Evolutionary conservation across 2,329 filamentous ascomycete species (phyloP).

Genomic region (Sordariomycetes sp.): DNA sequence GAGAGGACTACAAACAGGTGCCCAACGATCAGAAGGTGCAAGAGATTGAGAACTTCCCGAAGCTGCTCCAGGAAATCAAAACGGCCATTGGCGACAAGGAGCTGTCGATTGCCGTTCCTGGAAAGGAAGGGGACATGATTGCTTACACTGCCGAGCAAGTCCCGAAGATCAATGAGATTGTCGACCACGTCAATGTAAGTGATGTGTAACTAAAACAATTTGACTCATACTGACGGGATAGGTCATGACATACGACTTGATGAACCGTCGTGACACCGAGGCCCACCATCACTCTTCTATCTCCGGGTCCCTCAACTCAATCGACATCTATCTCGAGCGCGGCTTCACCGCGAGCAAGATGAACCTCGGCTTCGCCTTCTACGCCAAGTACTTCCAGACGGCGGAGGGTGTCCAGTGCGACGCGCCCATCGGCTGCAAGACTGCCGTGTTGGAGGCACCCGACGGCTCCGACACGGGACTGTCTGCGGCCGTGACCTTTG

Average conservation of each 20-base stretch:
- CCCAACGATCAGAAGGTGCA: constrained; percentile 49
- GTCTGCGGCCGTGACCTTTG: constrained; percentile 30
- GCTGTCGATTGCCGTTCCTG: constrained; percentile 60
- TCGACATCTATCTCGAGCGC: constrained; percentile 50
- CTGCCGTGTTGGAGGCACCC: constrained; percentile 48
- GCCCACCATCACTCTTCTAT: constrained; percentile 59
- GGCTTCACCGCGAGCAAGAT: constrained; percentile 47
- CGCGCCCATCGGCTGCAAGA: constrained; percentile 47
- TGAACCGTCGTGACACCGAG: constrained; percentile 59
- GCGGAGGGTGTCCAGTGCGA: constrained; percentile 34
- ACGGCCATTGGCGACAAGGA: constrained; percentile 48
- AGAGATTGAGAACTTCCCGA: constrained; percentile 54
- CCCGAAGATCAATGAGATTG: constrained; percentile 46
- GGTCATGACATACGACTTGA: constrained; percentile 65
- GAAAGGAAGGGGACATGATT: constrained; percentile 54
- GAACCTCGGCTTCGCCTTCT: constrained; percentile 60
- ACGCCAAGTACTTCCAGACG: constrained; percentile 58
- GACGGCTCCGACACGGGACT: constrained; percentile 49
- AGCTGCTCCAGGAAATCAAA: constrained; percentile 50
- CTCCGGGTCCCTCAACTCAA: constrained; percentile 37
- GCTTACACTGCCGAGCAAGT: constrained; percentile 51
- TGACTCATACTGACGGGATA: too few relatives aligned
- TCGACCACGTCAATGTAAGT: constrained; percentile 54
- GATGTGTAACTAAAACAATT: too few relatives aligned
- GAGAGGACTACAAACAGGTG: constrained; percentile 55